phyloP scores from a whole-genome alignment of 1,139 yeast species.

The Oligophagozyma castellii region DNA sequence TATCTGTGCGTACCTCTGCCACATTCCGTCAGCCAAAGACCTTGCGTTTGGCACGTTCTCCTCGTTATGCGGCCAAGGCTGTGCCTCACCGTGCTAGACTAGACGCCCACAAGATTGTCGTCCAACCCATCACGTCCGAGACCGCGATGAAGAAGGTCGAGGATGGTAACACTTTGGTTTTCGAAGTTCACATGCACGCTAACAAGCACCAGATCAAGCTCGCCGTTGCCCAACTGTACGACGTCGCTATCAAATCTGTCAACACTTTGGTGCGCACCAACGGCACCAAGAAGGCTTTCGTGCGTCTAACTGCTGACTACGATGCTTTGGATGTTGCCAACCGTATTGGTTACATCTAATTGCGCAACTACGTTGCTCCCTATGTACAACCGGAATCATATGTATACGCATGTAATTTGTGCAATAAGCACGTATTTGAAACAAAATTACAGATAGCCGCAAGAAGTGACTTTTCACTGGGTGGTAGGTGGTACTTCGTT shows the following conservation, averaged over 20 bases:
- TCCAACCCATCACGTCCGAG: constrained; percentile 94
- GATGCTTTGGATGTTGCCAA: constrained; percentile 99
- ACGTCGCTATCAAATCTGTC: constrained; percentile 85
- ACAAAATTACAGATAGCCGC: no score
- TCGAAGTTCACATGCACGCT: constrained; percentile 93
- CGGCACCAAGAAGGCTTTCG: constrained; percentile 99
- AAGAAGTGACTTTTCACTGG: no score
- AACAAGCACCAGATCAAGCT: constrained; percentile 97
- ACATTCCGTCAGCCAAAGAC: constrained; percentile 98
- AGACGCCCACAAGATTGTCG: constrained; percentile 91
- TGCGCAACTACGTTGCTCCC: constrained; percentile 6
- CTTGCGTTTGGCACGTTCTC: constrained; percentile 82
- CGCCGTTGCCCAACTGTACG: constrained; percentile 97
- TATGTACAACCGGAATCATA: no score
- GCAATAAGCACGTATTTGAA: constrained; percentile 2
- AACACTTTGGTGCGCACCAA: constrained; percentile 97
- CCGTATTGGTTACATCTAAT: constrained; percentile 97
- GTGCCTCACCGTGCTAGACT: constrained; percentile 96
- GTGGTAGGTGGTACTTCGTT: no score
- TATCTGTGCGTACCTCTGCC: constrained; percentile 89
- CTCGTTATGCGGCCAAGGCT: constrained; percentile 91
- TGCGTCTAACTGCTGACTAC: constrained; percentile 97
- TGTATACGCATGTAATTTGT: no score
- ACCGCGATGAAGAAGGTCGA: constrained; percentile 99
- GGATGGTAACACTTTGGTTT: constrained; percentile 97